Base-by-base conservation (phyloP, 345 rosid genomes). In the Pugionium dolabratum region DNA sequence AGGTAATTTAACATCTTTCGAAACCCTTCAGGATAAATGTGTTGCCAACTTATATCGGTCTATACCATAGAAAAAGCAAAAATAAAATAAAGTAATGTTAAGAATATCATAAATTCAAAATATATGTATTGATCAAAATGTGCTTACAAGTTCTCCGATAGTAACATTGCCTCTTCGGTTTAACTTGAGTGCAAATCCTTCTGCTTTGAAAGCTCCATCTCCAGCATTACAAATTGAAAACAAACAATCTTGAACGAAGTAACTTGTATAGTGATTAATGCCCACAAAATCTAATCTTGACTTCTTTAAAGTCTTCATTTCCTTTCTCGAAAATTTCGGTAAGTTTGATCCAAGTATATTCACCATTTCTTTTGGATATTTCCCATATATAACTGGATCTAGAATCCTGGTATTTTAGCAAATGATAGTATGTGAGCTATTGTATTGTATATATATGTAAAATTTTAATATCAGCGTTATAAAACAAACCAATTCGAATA, bases 251-350 rank as follows among this genome's bases (percentile, higher is more conserved):
- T 81, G 70, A 29, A 72, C 51, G 40, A 79, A 89, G 75, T 66
- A 80, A 75, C 85, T 79, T 4, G 72, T 86, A 39, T 89, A 89
- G 54, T 86, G 85, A 75, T 89, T 89, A 46, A 89, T 56, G 25
- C 96, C 88, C 1, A 84, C 57, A 67, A 89, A 89, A 71, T 89
- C 84, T 35, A 77, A 48, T 45, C 77, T 71, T 6, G 46, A 35
- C n/a, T 53, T 74, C 72, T 73, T 69, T 60, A 86, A 70, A 39
- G 36, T 71, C 54, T 75, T 56, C 32, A 48, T 49, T 11, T 89
- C 87, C 5, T 72, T 11, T 53, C 34, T 66, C 29, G 96, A 74
- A 74, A 89, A 83, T 35, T 5, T 11, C 0, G 96, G 96, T 45
- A 89, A 61, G 27, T 47, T 33, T 2, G 76, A 55, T 46, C 87